Evolutionary conservation across 164 flowering plant species (phyloP).

Genomic region (Brasenia schreberi): DNA sequence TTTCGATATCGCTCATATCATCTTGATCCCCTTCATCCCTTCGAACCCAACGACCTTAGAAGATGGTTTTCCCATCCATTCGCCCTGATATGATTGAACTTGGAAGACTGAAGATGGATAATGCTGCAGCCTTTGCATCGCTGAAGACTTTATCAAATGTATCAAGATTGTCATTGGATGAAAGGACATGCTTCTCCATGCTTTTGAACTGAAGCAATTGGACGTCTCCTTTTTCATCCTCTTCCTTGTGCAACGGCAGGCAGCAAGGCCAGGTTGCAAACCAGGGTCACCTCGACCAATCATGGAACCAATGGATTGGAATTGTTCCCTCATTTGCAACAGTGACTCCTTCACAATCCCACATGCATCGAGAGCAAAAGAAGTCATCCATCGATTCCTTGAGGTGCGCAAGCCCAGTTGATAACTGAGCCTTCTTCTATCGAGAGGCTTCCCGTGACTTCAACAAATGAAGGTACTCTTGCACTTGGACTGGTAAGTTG

Average conservation of each 20-base stretch:
- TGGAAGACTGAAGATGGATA: slow-evolving; percentile 22
- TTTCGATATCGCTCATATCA: slow-evolving; percentile 20
- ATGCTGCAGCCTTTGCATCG: slow-evolving; percentile 20
- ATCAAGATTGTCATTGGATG: slow-evolving; percentile 1
- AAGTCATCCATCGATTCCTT: slow-evolving; percentile 20
- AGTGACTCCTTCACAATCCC: slow-evolving; percentile 15
- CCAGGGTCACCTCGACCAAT: slow-evolving; percentile 21
- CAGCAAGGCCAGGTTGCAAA: slow-evolving; percentile 4
- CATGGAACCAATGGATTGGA: slow-evolving; percentile 12
- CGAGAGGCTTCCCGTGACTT: neutral
- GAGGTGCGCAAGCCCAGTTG: neutral
- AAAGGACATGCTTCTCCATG: slow-evolving; percentile 3
- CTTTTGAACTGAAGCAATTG: slow-evolving; percentile 19
- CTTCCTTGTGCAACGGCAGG: slow-evolving; percentile 19
- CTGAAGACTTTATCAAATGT: slow-evolving; percentile 15
- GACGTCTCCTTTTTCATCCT: slow-evolving; percentile 18
- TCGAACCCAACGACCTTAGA: slow-evolving; percentile 14
- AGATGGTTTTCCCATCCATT: slow-evolving; percentile 16
- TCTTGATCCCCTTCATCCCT: slow-evolving; percentile 12
- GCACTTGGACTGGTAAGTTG: neutral
- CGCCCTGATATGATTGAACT: slow-evolving; percentile 18
- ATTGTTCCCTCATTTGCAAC: slow-evolving; percentile 14
- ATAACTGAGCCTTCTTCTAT: neutral
- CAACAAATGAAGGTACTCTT: neutral
- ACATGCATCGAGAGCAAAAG: slow-evolving; percentile 23